Evolutionary conservation across 1,284 basidiomycete species (phyloP).

Genomic region (Veloboletus limbatus): DNA sequence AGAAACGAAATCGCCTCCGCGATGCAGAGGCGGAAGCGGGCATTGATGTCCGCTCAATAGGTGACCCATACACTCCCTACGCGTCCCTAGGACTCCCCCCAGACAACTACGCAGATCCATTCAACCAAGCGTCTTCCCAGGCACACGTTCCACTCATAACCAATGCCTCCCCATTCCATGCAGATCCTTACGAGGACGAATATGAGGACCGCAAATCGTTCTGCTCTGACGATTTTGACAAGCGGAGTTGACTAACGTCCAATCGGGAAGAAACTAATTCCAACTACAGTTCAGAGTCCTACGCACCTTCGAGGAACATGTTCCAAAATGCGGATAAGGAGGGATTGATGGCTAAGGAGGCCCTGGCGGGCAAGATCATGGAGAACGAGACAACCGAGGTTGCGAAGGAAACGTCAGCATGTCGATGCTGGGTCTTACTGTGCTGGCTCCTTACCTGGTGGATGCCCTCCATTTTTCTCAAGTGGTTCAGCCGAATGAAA

Average conservation of each 20-base stretch:
- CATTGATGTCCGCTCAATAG: constrained; percentile 62
- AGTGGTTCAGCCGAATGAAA: constrained; percentile 85
- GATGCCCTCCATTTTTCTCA: constrained; percentile 75
- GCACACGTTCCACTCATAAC: constrained; percentile 73
- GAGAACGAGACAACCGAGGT: constrained; percentile 88
- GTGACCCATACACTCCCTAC: constrained; percentile 80
- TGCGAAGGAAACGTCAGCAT: constrained; percentile 74
- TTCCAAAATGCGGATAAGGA: constrained; percentile 80
- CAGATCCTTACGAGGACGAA: constrained; percentile 69
- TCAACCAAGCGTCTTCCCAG: constrained; percentile 44
- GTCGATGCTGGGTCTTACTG: constrained; percentile 85
- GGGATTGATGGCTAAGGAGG: constrained; percentile 75
- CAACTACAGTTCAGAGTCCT: constrained; percentile 84
- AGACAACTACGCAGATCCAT: constrained; percentile 50
- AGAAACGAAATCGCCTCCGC: constrained; percentile 70
- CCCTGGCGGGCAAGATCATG: constrained; percentile 73
- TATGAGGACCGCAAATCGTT: constrained; percentile 78
- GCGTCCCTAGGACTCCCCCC: constrained; percentile 45
- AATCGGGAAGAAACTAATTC: constrained; percentile 76
- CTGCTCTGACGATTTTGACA: constrained; percentile 75
- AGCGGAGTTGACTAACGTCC: constrained; percentile 68
- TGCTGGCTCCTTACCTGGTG: constrained; percentile 94
- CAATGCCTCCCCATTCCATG: constrained; percentile 75
- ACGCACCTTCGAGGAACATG: constrained; percentile 94
- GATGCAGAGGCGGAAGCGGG: constrained; percentile 76